Conservation (phyloP, 106 monocot genomes). For the Triglochin maritima region DNA sequence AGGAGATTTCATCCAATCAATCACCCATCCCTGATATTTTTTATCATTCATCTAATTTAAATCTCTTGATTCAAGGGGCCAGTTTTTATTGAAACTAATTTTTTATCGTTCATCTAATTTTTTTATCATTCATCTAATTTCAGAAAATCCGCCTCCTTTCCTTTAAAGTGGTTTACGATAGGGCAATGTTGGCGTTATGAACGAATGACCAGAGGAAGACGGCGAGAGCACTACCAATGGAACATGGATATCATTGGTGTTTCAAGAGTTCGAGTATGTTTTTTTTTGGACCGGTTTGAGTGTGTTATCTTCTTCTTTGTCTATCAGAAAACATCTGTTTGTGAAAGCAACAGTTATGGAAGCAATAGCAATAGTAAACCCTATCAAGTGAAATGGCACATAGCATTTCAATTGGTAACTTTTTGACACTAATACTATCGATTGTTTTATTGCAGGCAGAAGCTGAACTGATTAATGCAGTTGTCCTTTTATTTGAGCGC, state of each 20-base stretch:
- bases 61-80: too few species aligned
- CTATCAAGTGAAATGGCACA: too few species aligned
- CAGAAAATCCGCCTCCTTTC: constrained; percentile 93
- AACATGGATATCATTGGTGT: constrained; percentile 97
- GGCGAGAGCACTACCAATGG: constrained; percentile 98
- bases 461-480: constrained; percentile 92
- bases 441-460: constrained; percentile 50
- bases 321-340: too few species aligned
- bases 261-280: constrained; percentile 69
- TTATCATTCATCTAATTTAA: constrained; percentile 13
- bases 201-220: constrained; percentile 96
- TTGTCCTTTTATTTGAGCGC: constrained; percentile 81
- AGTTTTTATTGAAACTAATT: too few species aligned
- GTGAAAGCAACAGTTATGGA: too few species aligned
- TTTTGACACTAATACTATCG: too few species aligned
- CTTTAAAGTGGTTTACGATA: constrained; percentile 98
- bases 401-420: too few species aligned
- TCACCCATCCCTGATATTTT: not conserved
- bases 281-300: too few species aligned
- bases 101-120: constrained; percentile 15
- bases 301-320: too few species aligned
- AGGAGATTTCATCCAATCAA: too few species aligned
- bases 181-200: constrained; percentile 99
- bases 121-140: too few species aligned
- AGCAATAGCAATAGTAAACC: too few species aligned